Evolutionary conservation across 805 yeast genomes (phyloP).

Genomic region (Starmerella ratchasimensis): DNA sequence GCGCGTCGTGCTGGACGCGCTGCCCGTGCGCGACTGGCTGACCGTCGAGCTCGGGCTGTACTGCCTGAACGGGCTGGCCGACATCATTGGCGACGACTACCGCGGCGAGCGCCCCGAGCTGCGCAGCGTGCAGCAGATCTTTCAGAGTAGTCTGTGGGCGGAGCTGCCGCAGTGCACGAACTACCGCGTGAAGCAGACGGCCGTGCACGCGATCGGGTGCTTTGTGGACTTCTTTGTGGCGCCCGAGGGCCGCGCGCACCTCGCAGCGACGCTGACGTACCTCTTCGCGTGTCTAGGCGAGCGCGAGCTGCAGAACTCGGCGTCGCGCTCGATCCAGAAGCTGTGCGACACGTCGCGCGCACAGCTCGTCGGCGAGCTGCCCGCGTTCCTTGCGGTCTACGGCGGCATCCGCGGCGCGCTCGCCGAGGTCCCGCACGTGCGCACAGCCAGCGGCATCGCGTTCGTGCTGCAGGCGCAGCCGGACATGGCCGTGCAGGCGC

Average conservation of each 20-base stretch:
- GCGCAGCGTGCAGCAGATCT: constrained; percentile 24
- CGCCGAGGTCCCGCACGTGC: constrained; percentile 20
- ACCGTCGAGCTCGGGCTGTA: constrained; percentile 52
- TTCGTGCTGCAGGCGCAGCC: constrained; percentile 23
- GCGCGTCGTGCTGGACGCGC: constrained; percentile 12
- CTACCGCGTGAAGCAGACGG: constrained; percentile 32
- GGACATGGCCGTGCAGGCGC: constrained; percentile 21
- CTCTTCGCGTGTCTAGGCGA: constrained; percentile 33
- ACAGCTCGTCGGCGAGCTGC: constrained; percentile 18
- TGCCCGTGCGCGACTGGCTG: constrained; percentile 21
- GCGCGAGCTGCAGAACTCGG: constrained; percentile 26
- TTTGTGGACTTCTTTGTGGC: constrained; percentile 46
- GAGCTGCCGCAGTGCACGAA: constrained; percentile 20
- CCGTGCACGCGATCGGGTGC: constrained; percentile 45
- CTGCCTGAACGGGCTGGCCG: constrained; percentile 42
- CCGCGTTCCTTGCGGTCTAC: constrained; percentile 23
- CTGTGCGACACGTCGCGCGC: constrained; percentile 27
- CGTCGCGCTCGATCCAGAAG: constrained; percentile 45
- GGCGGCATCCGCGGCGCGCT: constrained; percentile 17
- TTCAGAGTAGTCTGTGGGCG: constrained; percentile 23
- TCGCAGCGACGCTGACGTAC: constrained; percentile 42
- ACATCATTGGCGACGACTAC: constrained; percentile 31
- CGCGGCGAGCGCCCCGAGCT: constrained; percentile 18
- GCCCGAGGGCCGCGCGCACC: constrained; percentile 31
- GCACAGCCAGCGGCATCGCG: constrained; percentile 26